Evolutionary conservation across 2,329 filamentous ascomycete genomes (phyloP), one percentile per base, ranked within the genome.

Genomic region (Aspergillus sp.): DNA sequence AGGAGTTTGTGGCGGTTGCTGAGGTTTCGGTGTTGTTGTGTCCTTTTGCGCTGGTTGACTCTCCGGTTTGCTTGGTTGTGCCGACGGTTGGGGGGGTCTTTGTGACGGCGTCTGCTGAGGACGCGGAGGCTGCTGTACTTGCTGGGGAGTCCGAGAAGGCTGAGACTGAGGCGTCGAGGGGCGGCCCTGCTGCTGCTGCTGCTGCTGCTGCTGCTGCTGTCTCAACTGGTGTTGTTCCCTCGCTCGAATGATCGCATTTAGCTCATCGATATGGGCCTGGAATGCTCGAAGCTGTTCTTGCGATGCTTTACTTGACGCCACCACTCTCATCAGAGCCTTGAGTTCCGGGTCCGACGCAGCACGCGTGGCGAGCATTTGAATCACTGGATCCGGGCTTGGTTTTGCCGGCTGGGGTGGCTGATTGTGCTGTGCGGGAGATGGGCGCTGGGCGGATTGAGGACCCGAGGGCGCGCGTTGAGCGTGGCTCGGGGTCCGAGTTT

Each of bases 291-390:
- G 65, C 54, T 80, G 76, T 54, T 77, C 75, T 54, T 76, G 74
- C 3, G 73, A 74, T 11, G 77, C 77, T 57, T 77, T 72, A 52
- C 76, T 78, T 5, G 75, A 76, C 3, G 77, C 77, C 21, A 80
- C 77, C 14, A 80, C 70, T 53, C 76, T 71, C 77, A 80, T 80
- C 58, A 80, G 60, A 4, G 75, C 75, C 57, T 79, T 80, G 32
- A 80, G 61, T 45, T 77, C 73, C 4, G 73, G 74, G 55, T 79
- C 75, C 9, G 75, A 71, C 4, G 77, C 76, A 20, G 77, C 77
- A 55, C 76, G 69, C 7, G 76, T 78, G n/a, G 77, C 77, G 45
- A 80, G 66, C 76, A 79, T 78, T 52, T 79, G 77, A 56, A 80
- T 79, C 32, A 80, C 77, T 7, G 77, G 77, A 54, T 80, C 77